These are phyloP conservation scores for Pichia sp. DNA, from an alignment of 1,139 yeast genomes.

Conservation along the genomic window DNA sequence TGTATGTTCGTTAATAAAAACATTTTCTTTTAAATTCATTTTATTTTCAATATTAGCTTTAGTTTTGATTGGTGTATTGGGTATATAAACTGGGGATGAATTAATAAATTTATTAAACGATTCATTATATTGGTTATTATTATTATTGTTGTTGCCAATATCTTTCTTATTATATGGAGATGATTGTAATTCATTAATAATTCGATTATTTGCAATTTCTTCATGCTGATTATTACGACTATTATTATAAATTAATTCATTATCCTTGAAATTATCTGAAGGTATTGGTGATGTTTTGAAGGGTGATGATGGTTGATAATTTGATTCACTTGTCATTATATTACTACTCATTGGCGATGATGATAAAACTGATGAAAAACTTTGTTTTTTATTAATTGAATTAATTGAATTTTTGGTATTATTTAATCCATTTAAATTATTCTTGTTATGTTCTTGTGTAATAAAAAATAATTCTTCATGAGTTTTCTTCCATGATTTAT, in stretches of 20 bases:
- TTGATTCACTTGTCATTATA: slow-evolving; percentile 8
- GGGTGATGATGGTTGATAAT: slow-evolving; percentile 11
- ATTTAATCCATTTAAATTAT: neutral
- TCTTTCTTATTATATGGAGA: slow-evolving; percentile 9
- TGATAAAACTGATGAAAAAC: too few relatives aligned
- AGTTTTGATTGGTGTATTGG: neutral
- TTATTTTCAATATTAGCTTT: neutral
- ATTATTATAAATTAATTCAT: slow-evolving; percentile 1
- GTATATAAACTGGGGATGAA: slow-evolving; percentile 12
- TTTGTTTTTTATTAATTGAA: too few relatives aligned
- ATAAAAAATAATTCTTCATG: neutral
- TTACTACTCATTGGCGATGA: slow-evolving; percentile 14
- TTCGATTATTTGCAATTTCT: too few relatives aligned
- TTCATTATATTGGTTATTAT: too few relatives aligned
- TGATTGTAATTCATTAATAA: slow-evolving; percentile 2
- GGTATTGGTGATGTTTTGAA: slow-evolving; percentile 15
- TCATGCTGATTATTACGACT: too few relatives aligned
- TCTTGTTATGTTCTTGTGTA: neutral
- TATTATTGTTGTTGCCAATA: too few relatives aligned
- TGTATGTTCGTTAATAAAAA: neutral
- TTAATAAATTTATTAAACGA: slow-evolving; percentile 12
- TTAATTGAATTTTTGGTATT: neutral
- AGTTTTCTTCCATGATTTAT: neutral
- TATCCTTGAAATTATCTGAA: neutral
- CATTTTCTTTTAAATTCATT: too few relatives aligned